phyloP scores from a whole-genome alignment of 2,329 filamentous ascomycete genomes.

The Cladophialophora exuberans region DNA sequence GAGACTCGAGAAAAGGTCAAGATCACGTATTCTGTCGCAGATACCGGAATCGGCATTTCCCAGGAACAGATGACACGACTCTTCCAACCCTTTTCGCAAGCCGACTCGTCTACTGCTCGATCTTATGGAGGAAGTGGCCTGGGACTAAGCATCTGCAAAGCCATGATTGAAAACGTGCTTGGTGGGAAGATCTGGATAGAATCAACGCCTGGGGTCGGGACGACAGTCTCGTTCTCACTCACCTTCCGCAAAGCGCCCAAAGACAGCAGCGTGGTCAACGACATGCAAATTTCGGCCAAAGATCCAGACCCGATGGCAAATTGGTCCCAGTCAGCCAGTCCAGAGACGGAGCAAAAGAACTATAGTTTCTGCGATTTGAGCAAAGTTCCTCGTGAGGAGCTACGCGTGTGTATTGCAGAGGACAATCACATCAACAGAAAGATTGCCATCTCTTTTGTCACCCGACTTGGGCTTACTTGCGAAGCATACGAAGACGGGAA shows the following conservation, averaged over 20 bases:
- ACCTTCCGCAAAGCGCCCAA: conserved; percentile 80
- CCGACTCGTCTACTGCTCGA: conserved; percentile 65
- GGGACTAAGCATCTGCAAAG: conserved; percentile 66
- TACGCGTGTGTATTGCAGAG: conserved; percentile 90
- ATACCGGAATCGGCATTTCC: conserved; percentile 69
- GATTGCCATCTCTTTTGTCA: conserved; percentile 49
- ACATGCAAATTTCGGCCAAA: conserved; percentile 43
- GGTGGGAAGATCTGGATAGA: conserved; percentile 64
- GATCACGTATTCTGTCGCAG: conserved; percentile 56
- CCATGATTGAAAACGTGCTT: conserved; percentile 64
- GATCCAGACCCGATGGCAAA: conserved; percentile 60
- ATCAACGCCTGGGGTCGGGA: conserved; percentile 58
- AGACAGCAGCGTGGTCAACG: conserved; percentile 58
- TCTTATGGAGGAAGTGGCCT: conserved; percentile 61
- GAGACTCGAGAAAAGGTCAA: conserved; percentile 38
- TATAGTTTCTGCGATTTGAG: conserved; percentile 68
- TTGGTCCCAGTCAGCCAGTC: conserved; percentile 53
- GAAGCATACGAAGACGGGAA: conserved; percentile 89
- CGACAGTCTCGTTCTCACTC: conserved; percentile 71
- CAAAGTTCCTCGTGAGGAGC: conserved; percentile 71
- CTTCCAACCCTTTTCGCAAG: conserved; percentile 63
- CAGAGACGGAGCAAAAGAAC: conserved; percentile 47
- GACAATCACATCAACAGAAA: conserved; percentile 61
- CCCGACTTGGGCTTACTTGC: conserved; percentile 75
- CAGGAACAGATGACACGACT: conserved; percentile 65